Evolutionary conservation across 352 stramenopile species (phyloP), one percentile per base, ranked within the genome.

Genomic region (Phytophthora quininea): DNA sequence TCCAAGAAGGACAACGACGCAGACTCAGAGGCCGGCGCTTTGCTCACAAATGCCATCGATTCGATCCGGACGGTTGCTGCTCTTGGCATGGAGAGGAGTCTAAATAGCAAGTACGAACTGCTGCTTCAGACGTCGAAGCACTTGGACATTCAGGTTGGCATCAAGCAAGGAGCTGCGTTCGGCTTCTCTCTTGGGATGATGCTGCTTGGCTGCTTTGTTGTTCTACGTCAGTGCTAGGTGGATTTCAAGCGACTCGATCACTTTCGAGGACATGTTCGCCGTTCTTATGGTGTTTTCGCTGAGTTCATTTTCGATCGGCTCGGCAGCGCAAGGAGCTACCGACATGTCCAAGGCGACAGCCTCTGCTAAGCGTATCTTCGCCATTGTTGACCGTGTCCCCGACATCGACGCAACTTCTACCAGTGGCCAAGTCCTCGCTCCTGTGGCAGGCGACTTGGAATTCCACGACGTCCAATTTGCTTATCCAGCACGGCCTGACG

Each of bases 191-290:
- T 92, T 58, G 54, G 80, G 33, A 71, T 89, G 11, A 88, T 86
- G 54, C 75, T 88, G 19, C 62, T 80, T 24, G 10, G 77, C 90
- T 24, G 82, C 75, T 14, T 82, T 95, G 27, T 50, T 90, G 3
- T 95, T 96, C 67, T 93, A 73, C 66, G 78, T 83, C 48, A 76
- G 75, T n/a, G 79, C 64, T 37, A 73, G 69, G 31, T 81, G 85
- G 63, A 74, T 91, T n/a, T 54, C 48, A 10, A 43, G 88, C 24
- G 74, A 64, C 43, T 29, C 43, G 4, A 49, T 49, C 43, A 27
- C 10, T 5, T 49, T 49, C 15, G 43, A 49, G 29, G 43, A 49
- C 43, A 27, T 27, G 12, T 49, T 49, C 15, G 15, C 15, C 8
- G 43, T 49, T 5, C 43, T 49, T 24, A 49, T 29, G 43, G 43